Evolutionary conservation across 2,329 filamentous ascomycete genomes (phyloP), one percentile per base, ranked within the genome.

Genomic region (Xylariaceae sp.): DNA sequence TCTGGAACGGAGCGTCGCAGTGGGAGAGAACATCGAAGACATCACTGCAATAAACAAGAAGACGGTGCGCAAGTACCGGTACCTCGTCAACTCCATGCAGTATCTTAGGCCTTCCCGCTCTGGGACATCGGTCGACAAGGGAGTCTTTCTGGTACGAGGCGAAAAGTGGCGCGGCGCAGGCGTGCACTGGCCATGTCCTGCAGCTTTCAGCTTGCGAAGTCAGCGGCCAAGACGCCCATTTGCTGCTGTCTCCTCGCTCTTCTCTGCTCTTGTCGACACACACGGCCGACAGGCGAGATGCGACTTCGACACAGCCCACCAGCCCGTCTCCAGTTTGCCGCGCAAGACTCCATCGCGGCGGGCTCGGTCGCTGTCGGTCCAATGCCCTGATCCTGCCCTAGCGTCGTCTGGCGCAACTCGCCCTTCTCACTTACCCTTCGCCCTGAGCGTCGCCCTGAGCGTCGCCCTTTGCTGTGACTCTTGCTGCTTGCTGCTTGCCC

Each of bases 201-300:
- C 62, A 64, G 53, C 58, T 57, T 66, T 66, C 63, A 64, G 63
- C 61, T 63, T 48, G 42, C 49, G 52, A 60, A 44, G 53, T 59
- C 59, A 55, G 48, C 51, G 56, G 48, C 51, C 48, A 53, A 42
- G 51, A 51, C 55, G 63, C 57, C 53, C 53, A 65, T 64, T 65
- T 64, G 62, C 58, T 52, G 53, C 58, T 52, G 52, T 39, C 39
- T 56, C 53, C 49, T 27, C 22, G 22, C 22, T 27, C 22, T 4
- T 27, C 22, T 27, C 22, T 27, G 22, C 22, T 27, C 7, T 7
- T 7, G 22, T 27, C 22, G 22, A 27, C 22, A 5, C 22, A n/a
- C n/a, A n/a, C 22, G 7, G 22, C 7, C 4, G 22, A 7, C 7
- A 27, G 22, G 22, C 22, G 22, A 27, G 22, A 27, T 27, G 22